Conservation (phyloP, 108 stramenopile genomes). For the Nitzschia sp. region DNA sequence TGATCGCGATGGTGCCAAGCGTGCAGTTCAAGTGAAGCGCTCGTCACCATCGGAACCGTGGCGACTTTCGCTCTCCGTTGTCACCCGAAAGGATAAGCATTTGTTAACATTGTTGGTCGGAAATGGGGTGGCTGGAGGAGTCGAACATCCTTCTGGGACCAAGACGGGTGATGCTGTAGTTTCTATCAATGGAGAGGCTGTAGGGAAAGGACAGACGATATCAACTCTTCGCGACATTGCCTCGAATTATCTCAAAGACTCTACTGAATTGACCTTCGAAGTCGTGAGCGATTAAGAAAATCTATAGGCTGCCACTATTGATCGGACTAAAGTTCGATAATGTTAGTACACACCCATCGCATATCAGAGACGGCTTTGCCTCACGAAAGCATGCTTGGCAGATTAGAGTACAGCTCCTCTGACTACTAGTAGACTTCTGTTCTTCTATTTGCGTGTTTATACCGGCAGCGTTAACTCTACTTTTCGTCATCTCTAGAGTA, state of each 20-base stretch:
- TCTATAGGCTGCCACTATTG: too few relatives aligned
- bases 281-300: too few relatives aligned
- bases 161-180: conserved; percentile 17
- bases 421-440: too few relatives aligned
- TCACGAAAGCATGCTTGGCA: too few relatives aligned
- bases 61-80: conserved; percentile 15
- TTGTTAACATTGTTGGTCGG: neutral
- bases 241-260: conserved; percentile 5
- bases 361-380: too few relatives aligned
- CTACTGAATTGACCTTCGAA: neutral
- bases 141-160: neutral
- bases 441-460: too few relatives aligned
- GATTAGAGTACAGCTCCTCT: too few relatives aligned
- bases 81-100: neutral
- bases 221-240: conserved; percentile 17
- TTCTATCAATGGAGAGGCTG: conserved; percentile 19
- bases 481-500: too few relatives aligned
- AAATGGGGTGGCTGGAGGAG: neutral
- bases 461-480: too few relatives aligned
- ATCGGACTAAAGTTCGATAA: too few relatives aligned
- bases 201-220: conserved; percentile 15
- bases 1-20: conserved; percentile 6
- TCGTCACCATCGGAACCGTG: conserved; percentile 6
- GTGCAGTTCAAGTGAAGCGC: conserved; percentile 13
- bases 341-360: too few relatives aligned